Percentiles rank a stretch among this genome's conserved stretches.
Conservation (phyloP, 192 early-diverging fungal species). For the Umbelopsis sp. region DNA sequence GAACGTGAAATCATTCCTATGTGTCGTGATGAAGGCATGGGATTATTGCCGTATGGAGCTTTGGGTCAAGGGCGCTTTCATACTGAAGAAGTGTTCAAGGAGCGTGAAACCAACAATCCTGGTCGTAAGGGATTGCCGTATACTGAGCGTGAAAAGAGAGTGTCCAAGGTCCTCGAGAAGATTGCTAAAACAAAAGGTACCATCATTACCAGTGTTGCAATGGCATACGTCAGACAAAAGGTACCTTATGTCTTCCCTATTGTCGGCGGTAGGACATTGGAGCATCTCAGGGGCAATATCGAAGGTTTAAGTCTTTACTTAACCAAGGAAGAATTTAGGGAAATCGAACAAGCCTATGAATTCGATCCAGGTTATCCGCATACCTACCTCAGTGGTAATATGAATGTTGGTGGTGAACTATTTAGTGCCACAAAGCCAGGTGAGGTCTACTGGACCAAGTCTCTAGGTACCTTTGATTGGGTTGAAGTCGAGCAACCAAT, state of each 20-base stretch:
- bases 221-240: slow-evolving; percentile 1
- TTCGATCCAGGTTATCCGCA: slow-evolving; percentile 1
- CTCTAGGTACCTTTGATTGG: neutral
- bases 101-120: neutral
- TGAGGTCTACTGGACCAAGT: neutral
- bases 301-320: neutral
- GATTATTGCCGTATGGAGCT: neutral
- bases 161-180: neutral
- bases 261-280: neutral
- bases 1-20: slow-evolving; percentile 14
- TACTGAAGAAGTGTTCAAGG: neutral
- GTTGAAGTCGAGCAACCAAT: neutral
- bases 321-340: neutral
- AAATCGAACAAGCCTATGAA: neutral
- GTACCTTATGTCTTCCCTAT: slow-evolving; percentile 9
- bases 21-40: slow-evolving; percentile 6
- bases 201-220: neutral
- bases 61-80: neutral
- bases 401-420: neutral
- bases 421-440: neutral
- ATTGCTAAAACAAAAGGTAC: neutral
- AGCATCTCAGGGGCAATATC: neutral
- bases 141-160: neutral
- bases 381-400: neutral
- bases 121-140: neutral